These are phyloP conservation scores for Paraglomus brasilianum DNA, from an alignment of 192 early-diverging fungal genomes.

Conservation along the genomic window DNA sequence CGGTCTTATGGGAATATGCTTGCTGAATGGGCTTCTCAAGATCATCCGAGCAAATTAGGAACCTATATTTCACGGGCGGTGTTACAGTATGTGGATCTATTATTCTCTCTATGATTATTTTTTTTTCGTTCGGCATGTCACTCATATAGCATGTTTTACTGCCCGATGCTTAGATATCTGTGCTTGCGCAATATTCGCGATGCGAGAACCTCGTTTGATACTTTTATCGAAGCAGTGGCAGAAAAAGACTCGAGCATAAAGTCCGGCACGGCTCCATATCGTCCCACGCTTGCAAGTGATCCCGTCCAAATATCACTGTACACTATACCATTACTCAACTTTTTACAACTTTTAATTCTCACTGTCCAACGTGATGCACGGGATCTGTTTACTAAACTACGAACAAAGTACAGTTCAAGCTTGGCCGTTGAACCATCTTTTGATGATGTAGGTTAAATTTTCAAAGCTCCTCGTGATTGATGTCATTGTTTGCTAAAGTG, in stretches of 20 bases:
- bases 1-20: slow-evolving; percentile 70
- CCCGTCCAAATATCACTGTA: slow-evolving; percentile 40
- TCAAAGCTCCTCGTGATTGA: neutral
- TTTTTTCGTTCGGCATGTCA: slow-evolving; percentile 32
- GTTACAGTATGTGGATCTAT: slow-evolving; percentile 64
- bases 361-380: slow-evolving; percentile 61
- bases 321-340: slow-evolving; percentile 56
- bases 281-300: slow-evolving; percentile 36
- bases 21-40: slow-evolving; percentile 70
- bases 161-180: neutral
- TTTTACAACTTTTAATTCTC: slow-evolving; percentile 64
- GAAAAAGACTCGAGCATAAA: slow-evolving; percentile 27
- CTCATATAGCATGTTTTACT: slow-evolving; percentile 7
- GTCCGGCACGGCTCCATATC: slow-evolving; percentile 42
- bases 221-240: neutral
- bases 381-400: slow-evolving; percentile 42
- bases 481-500: neutral
- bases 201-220: slow-evolving; percentile 30
- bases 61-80: slow-evolving; percentile 77
- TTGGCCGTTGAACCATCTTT: slow-evolving; percentile 35
- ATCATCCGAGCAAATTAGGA: slow-evolving; percentile 64
- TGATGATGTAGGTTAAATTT: slow-evolving; percentile 35
- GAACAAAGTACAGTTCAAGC: slow-evolving; percentile 33
- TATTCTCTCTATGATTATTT: slow-evolving; percentile 18
- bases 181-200: slow-evolving; percentile 24